phyloP scores from a whole-genome alignment of 2,329 filamentous ascomycete genomes.

The Diaporthe ampelina region DNA sequence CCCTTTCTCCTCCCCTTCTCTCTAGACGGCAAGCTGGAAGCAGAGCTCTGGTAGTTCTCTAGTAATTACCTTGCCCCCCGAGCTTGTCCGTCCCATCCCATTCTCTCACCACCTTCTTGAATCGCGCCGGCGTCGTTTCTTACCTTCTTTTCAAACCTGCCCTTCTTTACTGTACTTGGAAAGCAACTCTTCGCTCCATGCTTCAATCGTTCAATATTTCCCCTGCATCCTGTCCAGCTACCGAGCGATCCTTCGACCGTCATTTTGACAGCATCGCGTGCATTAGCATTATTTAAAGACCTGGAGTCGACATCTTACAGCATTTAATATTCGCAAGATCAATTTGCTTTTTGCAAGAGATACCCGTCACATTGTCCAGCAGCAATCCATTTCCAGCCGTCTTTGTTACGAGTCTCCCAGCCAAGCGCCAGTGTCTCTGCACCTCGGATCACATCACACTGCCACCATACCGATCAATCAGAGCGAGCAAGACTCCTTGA shows the following conservation, averaged over 20 bases:
- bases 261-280: slow-evolving; percentile 25
- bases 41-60: slow-evolving; percentile 65
- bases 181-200: not conserved
- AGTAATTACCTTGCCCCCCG: slow-evolving; percentile 47
- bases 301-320: slow-evolving; percentile 38
- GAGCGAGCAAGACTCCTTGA: not conserved
- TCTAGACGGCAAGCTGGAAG: slow-evolving; percentile 48
- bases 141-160: slow-evolving; percentile 37
- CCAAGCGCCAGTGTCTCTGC: slow-evolving; percentile 46
- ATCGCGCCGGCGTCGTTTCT: slow-evolving; percentile 40
- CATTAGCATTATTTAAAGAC: slow-evolving; percentile 40
- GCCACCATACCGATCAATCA: not conserved
- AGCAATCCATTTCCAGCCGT: slow-evolving; percentile 10
- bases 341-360: slow-evolving; percentile 32
- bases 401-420: slow-evolving; percentile 33
- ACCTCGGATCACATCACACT: slow-evolving; percentile 46
- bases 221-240: slow-evolving; percentile 34
- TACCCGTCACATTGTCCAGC: slow-evolving; percentile 35
- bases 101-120: slow-evolving; percentile 31
- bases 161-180: slow-evolving; percentile 32
- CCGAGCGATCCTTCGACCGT: slow-evolving; percentile 2
- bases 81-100: slow-evolving; percentile 42
- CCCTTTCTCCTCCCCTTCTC: slow-evolving; percentile 37
- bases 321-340: slow-evolving; percentile 33
- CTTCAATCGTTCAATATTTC: not conserved